Percentiles rank a stretch among this genome's conserved stretches.
Evolutionary conservation across 495 filamentous ascomycete genomes (phyloP).

Genomic region (Podospora pseudopauciseta): DNA sequence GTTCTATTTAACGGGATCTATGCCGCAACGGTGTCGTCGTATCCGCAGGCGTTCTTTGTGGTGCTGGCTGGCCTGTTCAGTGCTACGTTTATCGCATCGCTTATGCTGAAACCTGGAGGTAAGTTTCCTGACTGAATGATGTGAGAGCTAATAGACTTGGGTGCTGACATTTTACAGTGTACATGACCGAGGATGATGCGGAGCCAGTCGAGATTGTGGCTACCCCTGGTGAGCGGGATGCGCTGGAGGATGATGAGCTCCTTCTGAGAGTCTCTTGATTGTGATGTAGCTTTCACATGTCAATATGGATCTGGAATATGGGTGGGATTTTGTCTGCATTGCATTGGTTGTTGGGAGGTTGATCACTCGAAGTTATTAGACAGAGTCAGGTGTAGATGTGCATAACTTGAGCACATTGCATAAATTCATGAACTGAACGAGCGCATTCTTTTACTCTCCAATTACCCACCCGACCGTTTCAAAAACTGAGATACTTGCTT

Average conservation of each 20-base stretch:
- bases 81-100: slow-evolving; percentile 59
- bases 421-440: not conserved
- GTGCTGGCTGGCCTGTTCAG: slow-evolving; percentile 64
- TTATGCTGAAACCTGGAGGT: slow-evolving; percentile 72
- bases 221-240: slow-evolving; percentile 13
- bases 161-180: slow-evolving; percentile 24
- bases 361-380: not conserved
- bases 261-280: slow-evolving; percentile 16
- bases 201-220: not conserved
- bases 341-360: not conserved
- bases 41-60: slow-evolving; percentile 79
- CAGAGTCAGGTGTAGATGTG: not conserved
- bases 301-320: not conserved
- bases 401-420: not conserved
- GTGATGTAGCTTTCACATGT: not conserved
- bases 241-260: slow-evolving; percentile 30
- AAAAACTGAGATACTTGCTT: not conserved
- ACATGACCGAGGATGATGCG: slow-evolving; percentile 23
- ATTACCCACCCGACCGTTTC: not conserved
- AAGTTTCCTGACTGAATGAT: slow-evolving; percentile 31
- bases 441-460: not conserved
- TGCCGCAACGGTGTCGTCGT: slow-evolving; percentile 70
- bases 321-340: not conserved
- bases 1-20: slow-evolving; percentile 83
- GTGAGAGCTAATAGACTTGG: not conserved